phyloP scores from a whole-genome alignment of 2,329 filamentous ascomycete species.

The Beauveria sp. region DNA sequence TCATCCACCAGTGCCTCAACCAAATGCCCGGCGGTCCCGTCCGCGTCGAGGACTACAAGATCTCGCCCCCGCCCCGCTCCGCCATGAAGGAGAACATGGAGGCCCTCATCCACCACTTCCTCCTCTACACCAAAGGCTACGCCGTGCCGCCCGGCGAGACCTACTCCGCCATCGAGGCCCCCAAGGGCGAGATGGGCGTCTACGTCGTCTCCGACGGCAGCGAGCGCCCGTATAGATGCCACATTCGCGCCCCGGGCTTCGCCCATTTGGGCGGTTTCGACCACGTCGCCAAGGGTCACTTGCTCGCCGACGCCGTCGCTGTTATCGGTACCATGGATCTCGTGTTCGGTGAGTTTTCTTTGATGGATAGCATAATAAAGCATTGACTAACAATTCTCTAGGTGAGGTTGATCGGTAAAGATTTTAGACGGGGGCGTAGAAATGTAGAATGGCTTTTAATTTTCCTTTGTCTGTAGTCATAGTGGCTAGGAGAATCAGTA shows the following conservation, averaged over 20 bases:
- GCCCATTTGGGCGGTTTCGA: constrained; percentile 93
- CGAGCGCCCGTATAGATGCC: constrained; percentile 94
- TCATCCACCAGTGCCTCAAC: constrained; percentile 98
- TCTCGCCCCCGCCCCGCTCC: constrained; percentile 86
- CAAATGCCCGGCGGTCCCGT: constrained; percentile 95
- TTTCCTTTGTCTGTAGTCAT: constrained; percentile 35
- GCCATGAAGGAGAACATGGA: constrained; percentile 99
- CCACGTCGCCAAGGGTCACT: constrained; percentile 83
- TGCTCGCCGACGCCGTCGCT: constrained; percentile 92
- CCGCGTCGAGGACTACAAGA: constrained; percentile 97
- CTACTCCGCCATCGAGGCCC: constrained; percentile 97
- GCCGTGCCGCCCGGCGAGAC: constrained; percentile 95
- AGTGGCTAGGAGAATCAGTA: constrained; percentile 30
- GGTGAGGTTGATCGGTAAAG: constrained; percentile 55
- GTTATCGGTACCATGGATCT: constrained; percentile 89
- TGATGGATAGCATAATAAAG: too few relatives aligned
- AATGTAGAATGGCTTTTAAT: constrained; percentile 25
- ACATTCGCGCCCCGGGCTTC: constrained; percentile 94
- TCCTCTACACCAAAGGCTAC: constrained; percentile 98
- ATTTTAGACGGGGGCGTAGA: constrained; percentile 13
- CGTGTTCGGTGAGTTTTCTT: constrained; percentile 63
- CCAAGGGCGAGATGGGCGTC: constrained; percentile 99
- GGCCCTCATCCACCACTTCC: constrained; percentile 96
- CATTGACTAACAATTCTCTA: constrained; percentile 30
- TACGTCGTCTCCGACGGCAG: constrained; percentile 93